Evolutionary conservation across 331 rosid species (phyloP).

Genomic region (Acacia pycnantha): DNA sequence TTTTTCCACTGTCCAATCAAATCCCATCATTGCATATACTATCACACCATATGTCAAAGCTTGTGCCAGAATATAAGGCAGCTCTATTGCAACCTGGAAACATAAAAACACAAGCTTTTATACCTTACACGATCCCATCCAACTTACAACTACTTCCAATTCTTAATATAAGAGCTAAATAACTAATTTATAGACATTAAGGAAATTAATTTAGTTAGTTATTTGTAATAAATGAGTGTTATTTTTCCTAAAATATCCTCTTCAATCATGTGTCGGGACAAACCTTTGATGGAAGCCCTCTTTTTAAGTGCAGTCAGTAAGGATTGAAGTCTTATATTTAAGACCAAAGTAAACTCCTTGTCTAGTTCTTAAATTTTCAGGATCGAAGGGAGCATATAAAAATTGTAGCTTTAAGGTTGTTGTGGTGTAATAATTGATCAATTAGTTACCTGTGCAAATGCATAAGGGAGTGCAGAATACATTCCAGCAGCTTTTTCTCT

Average conservation of each 20-base stretch:
- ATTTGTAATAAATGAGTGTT: neutral
- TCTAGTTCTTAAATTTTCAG: neutral
- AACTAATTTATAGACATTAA: no score
- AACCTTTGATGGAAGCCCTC: neutral
- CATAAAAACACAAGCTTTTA: neutral
- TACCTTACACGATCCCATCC: neutral
- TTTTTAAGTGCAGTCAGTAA: neutral
- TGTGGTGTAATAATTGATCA: neutral
- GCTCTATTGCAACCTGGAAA: slow-evolving; percentile 53
- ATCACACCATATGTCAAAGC: slow-evolving; percentile 44
- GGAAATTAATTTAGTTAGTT: no score
- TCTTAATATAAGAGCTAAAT: neutral
- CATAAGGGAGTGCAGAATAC: slow-evolving; percentile 45
- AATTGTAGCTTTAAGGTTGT: neutral
- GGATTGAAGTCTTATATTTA: no score
- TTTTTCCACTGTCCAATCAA: slow-evolving; percentile 51
- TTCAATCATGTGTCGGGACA: no score
- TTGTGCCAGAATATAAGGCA: slow-evolving; percentile 63
- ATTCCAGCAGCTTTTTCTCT: slow-evolving; percentile 47
- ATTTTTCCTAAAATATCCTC: neutral
- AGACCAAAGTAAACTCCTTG: no score
- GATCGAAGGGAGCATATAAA: neutral
- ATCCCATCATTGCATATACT: slow-evolving; percentile 76
- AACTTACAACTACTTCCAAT: neutral
- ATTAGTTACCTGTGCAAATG: slow-evolving; percentile 37